Percentiles rank a stretch among this genome's conserved stretches.
phyloP scores from a whole-genome alignment of 306 rosid species.

The Aeschynomene evenia region DNA sequence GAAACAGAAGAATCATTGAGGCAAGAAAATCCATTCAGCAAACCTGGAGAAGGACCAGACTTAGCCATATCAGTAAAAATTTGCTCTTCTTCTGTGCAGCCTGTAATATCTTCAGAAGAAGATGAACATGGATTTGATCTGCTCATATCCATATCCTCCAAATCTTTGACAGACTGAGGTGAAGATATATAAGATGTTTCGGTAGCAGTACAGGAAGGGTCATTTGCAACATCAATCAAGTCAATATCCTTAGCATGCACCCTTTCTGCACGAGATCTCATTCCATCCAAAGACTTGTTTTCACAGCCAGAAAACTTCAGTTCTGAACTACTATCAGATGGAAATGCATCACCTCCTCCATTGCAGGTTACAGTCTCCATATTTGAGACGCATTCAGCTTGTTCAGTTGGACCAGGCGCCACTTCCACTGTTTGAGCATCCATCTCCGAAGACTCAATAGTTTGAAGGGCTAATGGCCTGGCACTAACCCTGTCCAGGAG shows the following conservation, averaged over 20 bases:
- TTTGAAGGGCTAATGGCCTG: constrained; percentile 57
- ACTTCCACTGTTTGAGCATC: constrained; percentile 34
- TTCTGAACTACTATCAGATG: constrained; percentile 20
- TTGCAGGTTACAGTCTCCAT: constrained; percentile 13
- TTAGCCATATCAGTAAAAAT: constrained; percentile 13
- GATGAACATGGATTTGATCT: constrained; percentile 18
- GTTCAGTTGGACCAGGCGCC: constrained; percentile 33
- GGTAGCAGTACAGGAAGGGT: constrained; percentile 17
- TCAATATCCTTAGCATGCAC: constrained; percentile 28
- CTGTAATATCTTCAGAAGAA: constrained; percentile 10
- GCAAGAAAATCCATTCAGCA: constrained; percentile 33
- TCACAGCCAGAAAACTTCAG: constrained; percentile 26
- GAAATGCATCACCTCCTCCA: constrained; percentile 21
- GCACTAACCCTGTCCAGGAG: constrained; percentile 54
- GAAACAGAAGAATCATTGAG: constrained; percentile 24
- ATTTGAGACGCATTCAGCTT: constrained; percentile 30
- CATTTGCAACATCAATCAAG: constrained; percentile 20
- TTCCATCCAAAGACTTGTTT: constrained; percentile 26
- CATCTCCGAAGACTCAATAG: constrained; percentile 39
- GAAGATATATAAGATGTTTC: constrained; percentile 4
- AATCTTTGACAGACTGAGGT: constrained; percentile 13
- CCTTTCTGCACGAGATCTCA: constrained; percentile 2
- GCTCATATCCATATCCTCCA: neutral
- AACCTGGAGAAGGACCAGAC: constrained; percentile 16
- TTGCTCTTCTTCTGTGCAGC: constrained; percentile 20